phyloP scores from a whole-genome alignment of 176 grass and related monocot genomes.

The Triticum aestivum region DNA sequence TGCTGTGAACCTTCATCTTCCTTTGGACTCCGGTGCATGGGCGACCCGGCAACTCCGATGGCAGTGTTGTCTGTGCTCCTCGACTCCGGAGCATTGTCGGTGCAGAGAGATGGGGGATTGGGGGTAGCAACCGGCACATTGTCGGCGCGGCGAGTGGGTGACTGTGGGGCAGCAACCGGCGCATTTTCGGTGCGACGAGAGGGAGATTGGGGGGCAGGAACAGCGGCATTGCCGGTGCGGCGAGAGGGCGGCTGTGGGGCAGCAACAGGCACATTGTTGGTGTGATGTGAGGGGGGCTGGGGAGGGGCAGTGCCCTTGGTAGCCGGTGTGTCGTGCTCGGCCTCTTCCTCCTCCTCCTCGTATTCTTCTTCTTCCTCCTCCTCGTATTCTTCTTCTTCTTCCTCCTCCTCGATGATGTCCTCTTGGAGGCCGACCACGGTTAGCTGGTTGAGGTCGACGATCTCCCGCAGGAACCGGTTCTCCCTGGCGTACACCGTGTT shows the following conservation, averaged over 20 bases:
- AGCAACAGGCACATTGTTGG: not conserved
- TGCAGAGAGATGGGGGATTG: not conserved
- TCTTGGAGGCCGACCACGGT: constrained; percentile 64
- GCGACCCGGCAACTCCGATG: not conserved
- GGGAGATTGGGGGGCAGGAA: not conserved
- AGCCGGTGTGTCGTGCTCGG: not conserved
- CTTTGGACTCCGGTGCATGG: not conserved
- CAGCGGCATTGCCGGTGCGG: not conserved
- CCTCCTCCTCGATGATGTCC: constrained; percentile 38
- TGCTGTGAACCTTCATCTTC: not conserved
- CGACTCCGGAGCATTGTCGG: not conserved
- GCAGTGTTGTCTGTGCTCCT: not conserved
- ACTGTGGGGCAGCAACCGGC: not conserved
- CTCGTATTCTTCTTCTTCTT: not conserved
- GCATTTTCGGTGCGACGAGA: not conserved
- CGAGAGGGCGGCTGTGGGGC: not conserved
- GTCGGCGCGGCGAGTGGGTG: not conserved
- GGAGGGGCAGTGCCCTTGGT: not conserved
- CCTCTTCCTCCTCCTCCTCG: not conserved
- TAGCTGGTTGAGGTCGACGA: constrained; percentile 88
- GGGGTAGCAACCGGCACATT: not conserved
- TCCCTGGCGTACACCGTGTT: constrained; percentile 77
- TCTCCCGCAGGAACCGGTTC: constrained; percentile 86
- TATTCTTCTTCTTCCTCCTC: not conserved
- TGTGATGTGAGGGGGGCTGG: not conserved